Evolutionary conservation across 306 rosid genomes (phyloP), one percentile per base, ranked within the genome.

Genomic region (Quercus mongolica): DNA sequence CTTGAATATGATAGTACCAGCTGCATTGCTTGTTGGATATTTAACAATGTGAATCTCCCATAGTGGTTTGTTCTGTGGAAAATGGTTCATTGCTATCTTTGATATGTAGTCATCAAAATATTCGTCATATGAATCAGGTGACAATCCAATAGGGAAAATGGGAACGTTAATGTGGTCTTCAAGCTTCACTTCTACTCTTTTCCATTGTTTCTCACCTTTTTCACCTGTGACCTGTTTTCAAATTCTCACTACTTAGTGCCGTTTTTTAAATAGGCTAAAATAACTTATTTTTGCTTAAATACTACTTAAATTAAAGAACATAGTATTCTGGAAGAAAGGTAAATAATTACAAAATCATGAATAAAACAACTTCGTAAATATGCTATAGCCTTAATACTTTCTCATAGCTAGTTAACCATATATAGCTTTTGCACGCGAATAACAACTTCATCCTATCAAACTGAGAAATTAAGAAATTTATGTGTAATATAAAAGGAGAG

Each of bases 31-130:
- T 49, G 80, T 77, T 30, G 80, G 31, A 41, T 77, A 77, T 20
- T 64, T 65, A n/a, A 76, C 6, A 52, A 65, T 18, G 46, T 77
- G 80, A 19, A 54, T 3, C 67, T 52, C 74, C 80, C 80, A 77
- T 11, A 77, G 46, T 13, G 80, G 80, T 51, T 19, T 77, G 46
- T 52, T 33, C 5, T 64, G 80, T 67, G 52, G 55, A n/a, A 77
- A 55, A 1, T 13, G 28, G 14, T 77, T 63, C 52, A 13, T 28
- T 9, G 80, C 71, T 54, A 77, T 30, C 49, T 28, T 33, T 64
- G 80, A 20, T 3, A 77, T 9, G 20, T 77, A 77, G 9, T 77
- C 33, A 14, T 67, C 62, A 8, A 77, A 19, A 21, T 26, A 67
- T 6, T 51, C 28, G 5, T 77, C 67, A 23, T 77, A 65, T 30